Evolutionary conservation across 2,329 filamentous ascomycete species (phyloP).

Genomic region (Fusarium metavorans): DNA sequence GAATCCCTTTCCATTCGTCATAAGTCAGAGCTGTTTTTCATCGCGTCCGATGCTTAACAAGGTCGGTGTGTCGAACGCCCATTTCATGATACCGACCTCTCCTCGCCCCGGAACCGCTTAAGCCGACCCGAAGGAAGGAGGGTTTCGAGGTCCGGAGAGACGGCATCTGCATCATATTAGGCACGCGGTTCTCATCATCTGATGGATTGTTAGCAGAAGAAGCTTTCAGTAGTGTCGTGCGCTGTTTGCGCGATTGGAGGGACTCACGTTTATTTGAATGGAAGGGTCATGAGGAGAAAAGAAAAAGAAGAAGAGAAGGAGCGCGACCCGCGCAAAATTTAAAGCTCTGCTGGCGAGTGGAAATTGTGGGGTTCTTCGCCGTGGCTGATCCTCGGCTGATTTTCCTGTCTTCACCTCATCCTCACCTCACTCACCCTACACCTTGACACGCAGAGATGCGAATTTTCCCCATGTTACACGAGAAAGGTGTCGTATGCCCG

Average conservation of each 20-base stretch:
- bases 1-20: slow-evolving; percentile 55
- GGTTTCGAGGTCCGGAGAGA: slow-evolving; percentile 77
- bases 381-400: slow-evolving; percentile 47
- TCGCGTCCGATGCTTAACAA: slow-evolving; percentile 98
- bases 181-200: slow-evolving; percentile 99
- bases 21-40: slow-evolving; percentile 94
- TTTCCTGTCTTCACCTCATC: background rate
- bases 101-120: slow-evolving; percentile 83
- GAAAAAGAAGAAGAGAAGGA: slow-evolving; percentile 51
- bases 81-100: slow-evolving; percentile 85
- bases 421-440: background rate
- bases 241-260: slow-evolving; percentile 2
- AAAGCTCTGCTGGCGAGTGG: slow-evolving; percentile 45
- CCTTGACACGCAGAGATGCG: background rate
- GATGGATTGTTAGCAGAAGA: slow-evolving; percentile 48
- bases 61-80: slow-evolving; percentile 98
- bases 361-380: slow-evolving; percentile 36
- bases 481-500: background rate
- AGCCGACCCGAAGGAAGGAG: slow-evolving; percentile 81
- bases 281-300: slow-evolving; percentile 87
- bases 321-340: slow-evolving; percentile 51
- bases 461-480: background rate
- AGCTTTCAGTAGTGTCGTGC: too few relatives aligned
- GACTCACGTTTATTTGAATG: slow-evolving; percentile 97
- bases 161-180: slow-evolving; percentile 83